Conservation (phyloP, 306 rosid genomes). For the Dryas octopetala region DNA sequence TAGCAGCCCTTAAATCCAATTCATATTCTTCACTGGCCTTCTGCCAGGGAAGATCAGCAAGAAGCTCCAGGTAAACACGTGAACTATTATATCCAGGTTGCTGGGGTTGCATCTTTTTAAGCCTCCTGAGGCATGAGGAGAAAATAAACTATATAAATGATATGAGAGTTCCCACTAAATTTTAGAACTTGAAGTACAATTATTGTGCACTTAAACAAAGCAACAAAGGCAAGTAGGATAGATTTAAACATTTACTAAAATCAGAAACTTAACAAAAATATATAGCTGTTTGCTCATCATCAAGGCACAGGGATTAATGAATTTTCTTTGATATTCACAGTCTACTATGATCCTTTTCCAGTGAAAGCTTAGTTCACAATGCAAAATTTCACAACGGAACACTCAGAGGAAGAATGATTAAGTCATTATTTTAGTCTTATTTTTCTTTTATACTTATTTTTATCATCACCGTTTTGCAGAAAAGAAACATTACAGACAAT, state of each 20-base stretch:
- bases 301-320: too few relatives aligned
- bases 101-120: constrained; percentile 98
- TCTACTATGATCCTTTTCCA: too few relatives aligned
- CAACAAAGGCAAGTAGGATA: background rate
- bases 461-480: background rate
- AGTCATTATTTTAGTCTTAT: background rate
- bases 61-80: constrained; percentile 92
- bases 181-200: constrained; percentile 4
- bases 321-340: too few relatives aligned
- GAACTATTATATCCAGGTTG: constrained; percentile 96
- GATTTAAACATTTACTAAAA: background rate
- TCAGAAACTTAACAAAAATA: background rate
- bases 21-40: constrained; percentile 77
- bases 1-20: constrained; percentile 81
- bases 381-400: too few relatives aligned
- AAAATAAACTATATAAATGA: constrained; percentile 15
- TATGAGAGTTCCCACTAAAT: constrained; percentile 17
- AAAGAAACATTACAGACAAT: background rate
- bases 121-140: constrained; percentile 63
- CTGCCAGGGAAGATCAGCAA: constrained; percentile 96
- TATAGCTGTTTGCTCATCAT: too few relatives aligned
- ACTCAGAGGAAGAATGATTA: background rate
- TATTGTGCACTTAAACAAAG: background rate
- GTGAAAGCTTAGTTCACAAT: too few relatives aligned
- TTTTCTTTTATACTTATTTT: background rate